These are phyloP conservation scores for Suhomyces canberraensis DNA, from an alignment of 805 yeast genomes.

Conservation along the genomic window DNA sequence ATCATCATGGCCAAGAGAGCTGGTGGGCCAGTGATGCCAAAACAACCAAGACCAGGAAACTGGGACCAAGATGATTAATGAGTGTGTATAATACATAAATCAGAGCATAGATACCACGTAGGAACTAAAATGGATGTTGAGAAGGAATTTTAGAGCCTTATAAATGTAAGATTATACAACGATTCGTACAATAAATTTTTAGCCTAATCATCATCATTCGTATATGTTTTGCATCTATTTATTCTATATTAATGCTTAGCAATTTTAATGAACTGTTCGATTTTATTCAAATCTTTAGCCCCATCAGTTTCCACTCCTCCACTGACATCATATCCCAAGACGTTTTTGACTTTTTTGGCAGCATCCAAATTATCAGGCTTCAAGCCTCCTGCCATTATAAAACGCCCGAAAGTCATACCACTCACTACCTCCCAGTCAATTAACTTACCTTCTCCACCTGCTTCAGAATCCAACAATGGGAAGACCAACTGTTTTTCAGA, in stretches of 20 bases:
- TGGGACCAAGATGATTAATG: conserved; percentile 89
- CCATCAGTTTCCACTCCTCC: conserved; percentile 91
- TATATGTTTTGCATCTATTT: too few relatives aligned
- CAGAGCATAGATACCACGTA: too few relatives aligned
- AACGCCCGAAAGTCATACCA: conserved; percentile 39
- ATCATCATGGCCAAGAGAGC: conserved; percentile 99
- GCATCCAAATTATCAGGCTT: conserved; percentile 64
- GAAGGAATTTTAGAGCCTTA: too few relatives aligned
- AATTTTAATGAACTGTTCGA: conserved; percentile 52
- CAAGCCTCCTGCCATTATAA: conserved; percentile 86
- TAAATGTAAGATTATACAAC: too few relatives aligned
- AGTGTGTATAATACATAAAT: not conserved
- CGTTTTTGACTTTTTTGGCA: conserved; percentile 54
- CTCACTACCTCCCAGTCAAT: conserved; percentile 61
- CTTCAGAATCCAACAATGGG: conserved; percentile 78
- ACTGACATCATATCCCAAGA: conserved; percentile 90
- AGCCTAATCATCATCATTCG: too few relatives aligned
- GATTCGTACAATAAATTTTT: too few relatives aligned
- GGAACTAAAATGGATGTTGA: too few relatives aligned
- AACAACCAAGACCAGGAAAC: conserved; percentile 83
- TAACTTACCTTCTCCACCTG: conserved; percentile 87
- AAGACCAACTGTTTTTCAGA: conserved; percentile 40
- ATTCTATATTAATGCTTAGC: too few relatives aligned
- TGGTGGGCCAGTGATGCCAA: conserved; percentile 93
- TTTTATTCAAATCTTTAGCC: conserved; percentile 63